Evolutionary conservation across 129 eudicot species (phyloP).

Genomic region (Artemisia argyi): DNA sequence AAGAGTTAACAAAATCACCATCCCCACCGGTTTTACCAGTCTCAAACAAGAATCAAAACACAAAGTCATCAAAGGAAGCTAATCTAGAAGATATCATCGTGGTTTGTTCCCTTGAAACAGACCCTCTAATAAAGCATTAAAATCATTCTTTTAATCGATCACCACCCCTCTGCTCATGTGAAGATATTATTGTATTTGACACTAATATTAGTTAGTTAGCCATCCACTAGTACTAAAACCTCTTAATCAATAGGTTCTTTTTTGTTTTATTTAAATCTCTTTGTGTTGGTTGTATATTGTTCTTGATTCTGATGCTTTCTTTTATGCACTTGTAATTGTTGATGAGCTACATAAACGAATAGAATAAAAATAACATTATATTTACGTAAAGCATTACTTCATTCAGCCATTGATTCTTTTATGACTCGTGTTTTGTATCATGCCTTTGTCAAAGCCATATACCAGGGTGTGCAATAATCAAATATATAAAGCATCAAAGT

Average conservation of each 20-base stretch:
- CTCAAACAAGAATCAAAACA: conserved; percentile 13
- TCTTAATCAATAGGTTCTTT: not conserved
- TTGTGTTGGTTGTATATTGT: conserved; percentile 27
- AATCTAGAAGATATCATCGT: conserved; percentile 31
- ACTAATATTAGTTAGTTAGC: conserved; percentile 14
- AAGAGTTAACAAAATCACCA: conserved; percentile 37
- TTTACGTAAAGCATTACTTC: conserved; percentile 17
- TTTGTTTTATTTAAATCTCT: not conserved
- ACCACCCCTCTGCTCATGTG: conserved; percentile 8
- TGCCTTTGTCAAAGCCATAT: too few relatives aligned
- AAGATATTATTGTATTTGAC: conserved; percentile 28
- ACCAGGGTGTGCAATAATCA: too few relatives aligned
- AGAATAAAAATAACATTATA: conserved; percentile 10
- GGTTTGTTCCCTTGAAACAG: conserved; percentile 27
- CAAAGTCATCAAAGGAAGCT: conserved; percentile 18
- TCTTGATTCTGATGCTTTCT: conserved; percentile 28
- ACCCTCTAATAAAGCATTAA: conserved; percentile 27
- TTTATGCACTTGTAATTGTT: conserved; percentile 20
- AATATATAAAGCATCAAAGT: too few relatives aligned
- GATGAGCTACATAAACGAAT: conserved; percentile 1
- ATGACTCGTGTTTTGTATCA: too few relatives aligned
- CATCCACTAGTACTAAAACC: not conserved
- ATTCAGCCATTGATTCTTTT: not conserved
- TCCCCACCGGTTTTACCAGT: conserved; percentile 13
- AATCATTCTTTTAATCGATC: conserved; percentile 14